These are phyloP conservation scores for Lactarius hengduanensis DNA, from an alignment of 768 basidiomycete species.

Conservation along the genomic window DNA sequence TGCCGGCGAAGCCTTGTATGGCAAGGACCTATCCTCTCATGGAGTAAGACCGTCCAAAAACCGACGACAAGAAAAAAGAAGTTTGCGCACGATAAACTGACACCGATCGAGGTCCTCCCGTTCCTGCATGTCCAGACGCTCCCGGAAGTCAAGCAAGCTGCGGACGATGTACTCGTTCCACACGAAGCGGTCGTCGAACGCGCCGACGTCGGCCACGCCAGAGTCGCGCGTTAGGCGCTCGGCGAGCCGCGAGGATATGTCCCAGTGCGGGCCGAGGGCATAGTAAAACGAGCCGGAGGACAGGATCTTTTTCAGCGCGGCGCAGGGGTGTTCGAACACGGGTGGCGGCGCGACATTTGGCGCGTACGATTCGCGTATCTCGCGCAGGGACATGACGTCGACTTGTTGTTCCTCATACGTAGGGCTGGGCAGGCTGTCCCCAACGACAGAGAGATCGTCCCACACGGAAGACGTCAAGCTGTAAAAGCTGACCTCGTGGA, in stretches of 20 bases:
- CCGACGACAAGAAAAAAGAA: constrained; percentile 11
- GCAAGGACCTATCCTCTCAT: constrained; percentile 61
- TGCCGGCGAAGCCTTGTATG: constrained; percentile 91
- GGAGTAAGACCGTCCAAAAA: constrained; percentile 14
- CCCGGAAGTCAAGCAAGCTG: constrained; percentile 85
- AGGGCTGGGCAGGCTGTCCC: constrained; percentile 54
- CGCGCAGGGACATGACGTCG: constrained; percentile 45
- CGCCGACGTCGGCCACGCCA: constrained; percentile 46
- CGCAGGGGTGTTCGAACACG: constrained; percentile 88
- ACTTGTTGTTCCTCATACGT: constrained; percentile 51
- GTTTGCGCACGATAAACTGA: constrained; percentile 74
- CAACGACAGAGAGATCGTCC: constrained; percentile 66
- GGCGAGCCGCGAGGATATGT: constrained; percentile 80
- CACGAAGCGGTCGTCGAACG: constrained; percentile 84
- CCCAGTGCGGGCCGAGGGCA: constrained; percentile 79
- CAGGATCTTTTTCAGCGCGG: constrained; percentile 85
- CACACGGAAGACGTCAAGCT: constrained; percentile 80
- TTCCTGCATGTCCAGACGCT: constrained; percentile 67
- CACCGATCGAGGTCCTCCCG: constrained; percentile 75
- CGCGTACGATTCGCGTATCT: constrained; percentile 45
- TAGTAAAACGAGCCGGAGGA: constrained; percentile 94
- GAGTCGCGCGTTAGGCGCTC: constrained; percentile 59
- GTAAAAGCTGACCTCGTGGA: constrained; percentile 88
- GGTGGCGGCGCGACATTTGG: constrained; percentile 40
- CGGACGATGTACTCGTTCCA: constrained; percentile 94